Base-by-base conservation (phyloP, 371 early-diverging fungal genomes). In the Lichtheimia corymbifera region DNA sequence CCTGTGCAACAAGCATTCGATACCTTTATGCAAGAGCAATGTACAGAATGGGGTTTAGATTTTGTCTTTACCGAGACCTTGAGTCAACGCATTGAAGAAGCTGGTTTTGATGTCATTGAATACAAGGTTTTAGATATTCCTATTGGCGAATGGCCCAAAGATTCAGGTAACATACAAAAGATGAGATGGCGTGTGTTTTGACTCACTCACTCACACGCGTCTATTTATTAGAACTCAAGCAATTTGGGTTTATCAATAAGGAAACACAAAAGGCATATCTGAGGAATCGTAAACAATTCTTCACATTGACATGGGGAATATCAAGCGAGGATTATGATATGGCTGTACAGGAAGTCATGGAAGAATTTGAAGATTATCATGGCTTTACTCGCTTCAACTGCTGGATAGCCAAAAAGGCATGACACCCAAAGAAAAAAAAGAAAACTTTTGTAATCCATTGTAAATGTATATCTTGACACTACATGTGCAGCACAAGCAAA, bases 201-300 rank as follows among this genome's bases (percentile, higher is more conserved):
- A 35, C 54, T 53, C 25, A 28, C 54, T n/a, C 30, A 35, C 54
- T 35, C 25, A 28, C 54, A 28, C 30, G 6, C 4, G 5, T 27
- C 35, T 12, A 18, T 47, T 7, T 20, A 50, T 53, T 64, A 77
- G 80, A 80, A 54, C 61, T 80, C 11, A 80, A 80, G 45, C 80
- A 80, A 50, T 80, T 80, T 65, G 80, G 79, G 11, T 80, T 80
- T 58, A 80, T 80, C 30, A 77, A 80, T 55, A 74, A 77, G 55
- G 80, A 77, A 54, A 73, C 69, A 5, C 74, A 77, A 61, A 77
- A 75, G 47, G 70, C 74, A 9, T 70, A 55, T 25, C 53, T 76
- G 12, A 52, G 71, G 50, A 80, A 76, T 52, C 65, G 66, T 59
- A 80, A 73, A 62, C 49, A 53, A 6, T 73, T 72, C 45, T 77